A percentile compares a stretch with the other conserved stretches of the same genome.
phyloP scores from a whole-genome alignment of 257 asterid genomes.

The Dorcoceras hygrometricum region DNA sequence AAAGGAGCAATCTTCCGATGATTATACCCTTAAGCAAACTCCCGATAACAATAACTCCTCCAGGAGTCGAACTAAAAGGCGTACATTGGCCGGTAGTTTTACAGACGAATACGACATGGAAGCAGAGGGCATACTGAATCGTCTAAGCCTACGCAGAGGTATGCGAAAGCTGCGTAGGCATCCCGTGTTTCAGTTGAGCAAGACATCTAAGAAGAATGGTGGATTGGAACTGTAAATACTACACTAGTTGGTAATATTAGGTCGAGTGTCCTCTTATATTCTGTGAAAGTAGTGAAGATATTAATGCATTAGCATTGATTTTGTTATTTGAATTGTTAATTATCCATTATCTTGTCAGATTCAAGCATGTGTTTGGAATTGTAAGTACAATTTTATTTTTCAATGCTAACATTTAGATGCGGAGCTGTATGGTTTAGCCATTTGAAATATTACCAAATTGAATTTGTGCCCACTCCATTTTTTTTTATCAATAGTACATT shows the following conservation, averaged over 20 bases:
- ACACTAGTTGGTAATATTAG: slow-evolving; percentile 20
- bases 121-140: slow-evolving; percentile 46
- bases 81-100: slow-evolving; percentile 37
- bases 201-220: slow-evolving; percentile 42
- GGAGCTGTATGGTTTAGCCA: no score
- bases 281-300: background rate
- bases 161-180: slow-evolving; percentile 55
- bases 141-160: slow-evolving; percentile 46
- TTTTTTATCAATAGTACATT: no score
- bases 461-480: no score
- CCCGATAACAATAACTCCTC: slow-evolving; percentile 17
- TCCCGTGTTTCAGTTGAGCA: slow-evolving; percentile 64
- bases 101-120: slow-evolving; percentile 48
- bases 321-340: slow-evolving; percentile 23
- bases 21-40: slow-evolving; percentile 13
- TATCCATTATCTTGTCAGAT: slow-evolving; percentile 23
- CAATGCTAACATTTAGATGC: background rate
- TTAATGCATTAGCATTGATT: slow-evolving; percentile 5
- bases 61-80: slow-evolving; percentile 36
- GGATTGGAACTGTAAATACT: slow-evolving; percentile 31
- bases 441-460: no score
- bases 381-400: background rate
- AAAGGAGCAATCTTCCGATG: slow-evolving; percentile 25
- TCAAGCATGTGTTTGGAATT: slow-evolving; percentile 21
- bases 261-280: slow-evolving; percentile 5